Percentiles rank a stretch among this genome's conserved stretches.
Conservation (phyloP, 2,329 filamentous ascomycete genomes). For the Venturia asperata region DNA sequence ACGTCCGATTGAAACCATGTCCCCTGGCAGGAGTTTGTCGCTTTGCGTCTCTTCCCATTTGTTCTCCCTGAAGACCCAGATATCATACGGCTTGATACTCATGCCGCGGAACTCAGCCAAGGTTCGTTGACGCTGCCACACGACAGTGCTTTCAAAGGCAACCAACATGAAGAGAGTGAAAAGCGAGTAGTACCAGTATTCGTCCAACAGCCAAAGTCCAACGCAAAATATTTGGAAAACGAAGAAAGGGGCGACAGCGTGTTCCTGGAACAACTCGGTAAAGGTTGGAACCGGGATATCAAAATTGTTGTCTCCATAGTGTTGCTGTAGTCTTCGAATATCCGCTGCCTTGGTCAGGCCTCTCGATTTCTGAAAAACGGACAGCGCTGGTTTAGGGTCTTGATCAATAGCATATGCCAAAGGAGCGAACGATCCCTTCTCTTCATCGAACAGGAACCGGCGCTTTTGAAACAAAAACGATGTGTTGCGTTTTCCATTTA, state of each 20-base stretch:
- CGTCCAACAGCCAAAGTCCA: constrained; percentile 95
- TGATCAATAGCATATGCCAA: constrained; percentile 76
- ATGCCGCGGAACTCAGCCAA: constrained; percentile 95
- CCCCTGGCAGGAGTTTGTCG: constrained; percentile 86
- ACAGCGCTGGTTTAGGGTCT: constrained; percentile 73
- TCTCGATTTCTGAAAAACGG: constrained; percentile 69
- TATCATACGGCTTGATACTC: constrained; percentile 97
- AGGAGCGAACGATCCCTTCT: constrained; percentile 68
- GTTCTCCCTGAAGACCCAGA: constrained; percentile 80
- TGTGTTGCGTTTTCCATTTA: constrained; percentile 64
- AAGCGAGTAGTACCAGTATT: constrained; percentile 99
- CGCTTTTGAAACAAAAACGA: constrained; percentile 98
- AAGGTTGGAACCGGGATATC: constrained; percentile 97
- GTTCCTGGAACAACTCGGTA: constrained; percentile 92
- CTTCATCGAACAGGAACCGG: constrained; percentile 76
- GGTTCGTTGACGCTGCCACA: constrained; percentile 96
- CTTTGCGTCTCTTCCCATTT: constrained; percentile 86
- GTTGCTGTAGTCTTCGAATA: constrained; percentile 71
- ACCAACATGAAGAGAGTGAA: constrained; percentile 99
- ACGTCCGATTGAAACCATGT: constrained; percentile 82
- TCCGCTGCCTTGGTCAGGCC: constrained; percentile 71
- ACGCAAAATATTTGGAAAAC: constrained; percentile 99
- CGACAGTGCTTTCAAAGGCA: constrained; percentile 94
- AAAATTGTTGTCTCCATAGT: constrained; percentile 94
- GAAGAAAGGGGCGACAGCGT: constrained; percentile 97